phyloP scores from a whole-genome alignment of 495 filamentous ascomycete species.

The Tuber aestivum region DNA sequence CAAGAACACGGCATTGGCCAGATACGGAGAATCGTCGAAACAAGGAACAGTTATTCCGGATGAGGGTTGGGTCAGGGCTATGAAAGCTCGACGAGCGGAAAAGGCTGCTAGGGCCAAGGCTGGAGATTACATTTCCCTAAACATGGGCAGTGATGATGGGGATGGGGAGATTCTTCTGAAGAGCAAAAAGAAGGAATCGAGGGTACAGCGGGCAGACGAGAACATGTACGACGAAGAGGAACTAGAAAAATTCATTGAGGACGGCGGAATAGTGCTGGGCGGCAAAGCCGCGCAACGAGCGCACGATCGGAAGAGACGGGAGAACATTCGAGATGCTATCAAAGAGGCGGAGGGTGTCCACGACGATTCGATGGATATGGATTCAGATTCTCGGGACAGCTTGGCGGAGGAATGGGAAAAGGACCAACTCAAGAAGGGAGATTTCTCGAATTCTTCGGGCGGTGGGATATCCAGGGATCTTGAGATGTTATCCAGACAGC shows the following conservation, averaged over 20 bases:
- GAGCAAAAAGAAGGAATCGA: constrained; percentile 56
- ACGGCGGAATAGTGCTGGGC: constrained; percentile 65
- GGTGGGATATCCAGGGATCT: constrained; percentile 30
- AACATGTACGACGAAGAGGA: constrained; percentile 93
- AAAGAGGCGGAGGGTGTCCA: constrained; percentile 62
- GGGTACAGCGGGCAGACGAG: constrained; percentile 80
- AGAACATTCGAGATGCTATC: constrained; percentile 79
- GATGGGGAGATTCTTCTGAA: constrained; percentile 48
- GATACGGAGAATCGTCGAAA: constrained; percentile 25
- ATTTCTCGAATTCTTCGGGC: constrained; percentile 26
- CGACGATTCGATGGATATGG: constrained; percentile 50
- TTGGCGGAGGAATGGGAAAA: constrained; percentile 80
- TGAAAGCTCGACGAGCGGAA: constrained; percentile 78
- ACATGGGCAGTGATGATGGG: constrained; percentile 53
- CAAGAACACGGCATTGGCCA: constrained; percentile 20
- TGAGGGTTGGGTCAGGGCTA: constrained; percentile 82
- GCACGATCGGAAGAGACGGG: constrained; percentile 58
- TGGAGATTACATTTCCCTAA: constrained; percentile 71
- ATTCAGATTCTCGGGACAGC: constrained; percentile 68
- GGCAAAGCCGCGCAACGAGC: constrained; percentile 76
- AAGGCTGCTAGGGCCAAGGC: constrained; percentile 48
- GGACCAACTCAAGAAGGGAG: constrained; percentile 63
- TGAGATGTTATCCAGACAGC: constrained; percentile 37
- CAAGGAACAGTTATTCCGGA: constrained; percentile 57
- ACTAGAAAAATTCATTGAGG: constrained; percentile 86